Percentiles rank a stretch among this genome's conserved stretches.
Evolutionary conservation across 495 filamentous ascomycete genomes (phyloP).

Genomic region (Penicillium egyptiacum): DNA sequence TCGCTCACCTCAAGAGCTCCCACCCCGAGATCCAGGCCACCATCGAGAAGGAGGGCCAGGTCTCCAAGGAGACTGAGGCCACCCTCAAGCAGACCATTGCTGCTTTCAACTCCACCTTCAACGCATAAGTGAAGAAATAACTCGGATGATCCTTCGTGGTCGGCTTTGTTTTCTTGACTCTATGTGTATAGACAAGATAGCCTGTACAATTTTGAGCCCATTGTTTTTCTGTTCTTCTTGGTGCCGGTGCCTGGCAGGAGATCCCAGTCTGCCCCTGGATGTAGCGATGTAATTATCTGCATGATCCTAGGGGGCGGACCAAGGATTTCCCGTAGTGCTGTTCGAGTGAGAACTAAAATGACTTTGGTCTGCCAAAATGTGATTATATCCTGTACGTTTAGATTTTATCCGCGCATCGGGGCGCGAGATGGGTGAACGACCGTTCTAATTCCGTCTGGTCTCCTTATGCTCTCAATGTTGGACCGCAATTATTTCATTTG

Average conservation of each 20-base stretch:
- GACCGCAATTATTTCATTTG: constrained; percentile 37
- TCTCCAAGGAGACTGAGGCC: constrained; percentile 92
- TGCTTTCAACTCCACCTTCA: constrained; percentile 93
- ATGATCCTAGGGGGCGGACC: constrained; percentile 19
- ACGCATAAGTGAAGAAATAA: constrained; percentile 51
- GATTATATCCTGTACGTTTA: constrained; percentile 55
- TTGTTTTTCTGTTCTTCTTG: constrained; percentile 44
- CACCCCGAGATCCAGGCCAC: constrained; percentile 78
- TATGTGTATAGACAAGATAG: constrained; percentile 56
- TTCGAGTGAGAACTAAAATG: constrained; percentile 10
- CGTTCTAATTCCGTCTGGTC: constrained; percentile 32
- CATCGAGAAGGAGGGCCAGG: constrained; percentile 93
- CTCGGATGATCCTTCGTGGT: constrained; percentile 36
- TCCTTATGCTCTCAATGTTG: constrained; percentile 34
- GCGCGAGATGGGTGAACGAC: constrained; percentile 35
- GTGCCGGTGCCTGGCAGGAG: constrained; percentile 19
- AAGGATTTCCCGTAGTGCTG: constrained; percentile 13
- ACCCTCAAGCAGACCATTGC: constrained; percentile 76
- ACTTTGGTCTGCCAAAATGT: constrained; percentile 38
- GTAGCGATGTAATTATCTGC: constrained; percentile 29
- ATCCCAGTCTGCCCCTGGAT: constrained; percentile 25
- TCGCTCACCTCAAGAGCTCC: constrained; percentile 85
- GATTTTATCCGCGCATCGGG: constrained; percentile 45
- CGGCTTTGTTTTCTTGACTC: constrained; percentile 48
- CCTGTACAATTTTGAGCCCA: constrained; percentile 56